A percentile compares a stretch with the other conserved stretches of the same genome.
Evolutionary conservation across 495 filamentous ascomycete genomes (phyloP).

Genomic region (Penicillium cinerascens): DNA sequence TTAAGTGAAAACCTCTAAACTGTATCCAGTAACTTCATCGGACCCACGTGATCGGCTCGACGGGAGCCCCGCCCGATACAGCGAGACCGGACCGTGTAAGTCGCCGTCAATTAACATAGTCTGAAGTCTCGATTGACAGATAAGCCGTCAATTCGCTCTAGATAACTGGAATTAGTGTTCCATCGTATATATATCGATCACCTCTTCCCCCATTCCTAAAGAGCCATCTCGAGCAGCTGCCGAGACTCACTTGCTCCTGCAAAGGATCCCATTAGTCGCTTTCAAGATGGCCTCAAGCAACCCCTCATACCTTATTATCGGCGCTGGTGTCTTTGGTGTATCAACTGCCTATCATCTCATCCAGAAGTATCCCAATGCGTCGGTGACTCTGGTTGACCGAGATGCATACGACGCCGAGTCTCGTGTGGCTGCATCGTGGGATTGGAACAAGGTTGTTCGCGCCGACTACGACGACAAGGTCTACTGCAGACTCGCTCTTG

Average conservation of each 20-base stretch:
- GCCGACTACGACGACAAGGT: slow-evolving; percentile 58
- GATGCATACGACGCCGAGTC: slow-evolving; percentile 40
- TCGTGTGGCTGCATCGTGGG: slow-evolving; percentile 56
- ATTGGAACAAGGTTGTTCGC: slow-evolving; percentile 67
- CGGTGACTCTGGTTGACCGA: slow-evolving; percentile 57
- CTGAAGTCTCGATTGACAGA: background rate
- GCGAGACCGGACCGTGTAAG: slow-evolving; percentile 2
- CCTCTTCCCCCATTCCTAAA: background rate
- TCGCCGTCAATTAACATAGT: background rate
- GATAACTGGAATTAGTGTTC: background rate
- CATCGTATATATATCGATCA: background rate
- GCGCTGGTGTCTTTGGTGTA: slow-evolving; percentile 63
- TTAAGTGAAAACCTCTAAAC: too few species aligned
- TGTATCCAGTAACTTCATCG: too few species aligned
- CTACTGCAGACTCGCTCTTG: slow-evolving; percentile 55
- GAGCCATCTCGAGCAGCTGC: background rate
- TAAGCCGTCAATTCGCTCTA: slow-evolving; percentile 3
- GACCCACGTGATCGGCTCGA: slow-evolving; percentile 20
- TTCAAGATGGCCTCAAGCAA: slow-evolving; percentile 20
- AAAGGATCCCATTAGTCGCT: background rate
- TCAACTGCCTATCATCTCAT: slow-evolving; percentile 61
- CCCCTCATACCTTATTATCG: slow-evolving; percentile 56
- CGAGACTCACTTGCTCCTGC: background rate
- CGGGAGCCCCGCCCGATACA: slow-evolving; percentile 6
- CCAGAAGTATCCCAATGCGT: slow-evolving; percentile 44